Evolutionary conservation across 306 rosid genomes (phyloP), one percentile per base, ranked within the genome.

Genomic region (Cyclanthera cordifolia): DNA sequence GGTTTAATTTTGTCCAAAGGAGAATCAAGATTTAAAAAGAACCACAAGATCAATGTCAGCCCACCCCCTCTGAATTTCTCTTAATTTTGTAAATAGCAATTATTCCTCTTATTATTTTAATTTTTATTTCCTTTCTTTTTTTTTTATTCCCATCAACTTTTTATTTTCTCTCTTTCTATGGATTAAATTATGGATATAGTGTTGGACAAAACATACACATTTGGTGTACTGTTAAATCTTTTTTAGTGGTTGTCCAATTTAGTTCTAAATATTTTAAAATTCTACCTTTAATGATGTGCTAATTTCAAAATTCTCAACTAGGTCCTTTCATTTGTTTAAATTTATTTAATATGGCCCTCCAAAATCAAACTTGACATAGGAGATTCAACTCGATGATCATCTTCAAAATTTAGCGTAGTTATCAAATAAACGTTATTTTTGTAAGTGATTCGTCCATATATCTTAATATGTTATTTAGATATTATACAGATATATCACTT

Each of bases 31-130:
- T 37, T 37, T 55, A 25, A 28, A 16, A 57, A 15, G 13, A 63
- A 14, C 39, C 61, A 37, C 47, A 59, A 30, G 15, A 72, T n/a
- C n/a, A n/a, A 74, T 51, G 53, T 57, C 81, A 72, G 81, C 79
- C 69, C 84, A 58, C 73, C 14, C 15, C 59, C 57, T 81, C 76
- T 59, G 85, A 85, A 79, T 63, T 32, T 74, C 53, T 66, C 4
- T 5, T 34, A 12, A 59, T 59, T 59, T 3, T 16, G 0, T 59
- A 59, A 37, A 34, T 37, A 32, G 6, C 49, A 8, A 60, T 60
- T 60, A 59, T 59, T 59, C 67, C 47, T 32, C 23, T 59, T 9
- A 4, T 32, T 60, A 53, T 53, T 53, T 53, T 21, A 10, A 21
- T 53, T 53, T 53, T 21, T 3, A 21, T 53, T 53, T 20, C 0